A percentile compares a stretch with the other conserved stretches of the same genome.
These are phyloP conservation scores for Pichia sp. DNA, from an alignment of 1,139 yeast genomes.

Conservation along the genomic window DNA sequence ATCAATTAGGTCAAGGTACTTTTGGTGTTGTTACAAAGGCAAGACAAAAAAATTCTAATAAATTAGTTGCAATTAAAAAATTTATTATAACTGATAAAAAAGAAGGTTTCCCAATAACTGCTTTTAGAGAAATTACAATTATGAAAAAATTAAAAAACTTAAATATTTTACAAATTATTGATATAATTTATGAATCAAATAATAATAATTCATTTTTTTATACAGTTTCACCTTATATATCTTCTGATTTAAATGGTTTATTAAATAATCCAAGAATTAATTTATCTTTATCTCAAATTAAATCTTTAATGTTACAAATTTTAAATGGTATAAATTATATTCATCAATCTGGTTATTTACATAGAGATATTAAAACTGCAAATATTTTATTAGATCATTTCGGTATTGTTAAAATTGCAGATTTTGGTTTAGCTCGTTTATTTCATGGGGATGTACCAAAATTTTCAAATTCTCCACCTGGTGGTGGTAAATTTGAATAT, in stretches of 20 bases:
- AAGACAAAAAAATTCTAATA: constrained; percentile 39
- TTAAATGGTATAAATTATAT: constrained; percentile 76
- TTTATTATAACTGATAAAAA: constrained; percentile 76
- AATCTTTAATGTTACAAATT: constrained; percentile 76
- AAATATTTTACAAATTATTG: constrained; percentile 73
- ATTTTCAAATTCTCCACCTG: constrained; percentile 40
- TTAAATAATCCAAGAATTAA: constrained; percentile 73
- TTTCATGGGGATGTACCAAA: constrained; percentile 67
- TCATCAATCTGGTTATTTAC: constrained; percentile 67
- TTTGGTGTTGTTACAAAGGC: constrained; percentile 64
- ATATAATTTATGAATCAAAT: constrained; percentile 59
- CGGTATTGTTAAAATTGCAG: constrained; percentile 84
- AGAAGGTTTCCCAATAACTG: constrained; percentile 94
- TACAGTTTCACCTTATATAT: constrained; percentile 92
- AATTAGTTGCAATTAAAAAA: constrained; percentile 79
- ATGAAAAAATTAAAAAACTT: constrained; percentile 63
- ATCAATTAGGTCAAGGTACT: constrained; percentile 79
- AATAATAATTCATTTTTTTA: constrained; percentile 57
- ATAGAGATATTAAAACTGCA: constrained; percentile 93
- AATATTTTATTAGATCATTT: constrained; percentile 71
- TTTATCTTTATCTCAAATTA: constrained; percentile 62
- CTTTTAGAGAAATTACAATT: constrained; percentile 85
- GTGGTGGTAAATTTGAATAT: constrained; percentile 73
- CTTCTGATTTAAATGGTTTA: constrained; percentile 89
- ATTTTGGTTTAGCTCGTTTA: constrained; percentile 84